Percentiles rank a stretch among this genome's conserved stretches.
phyloP scores from a whole-genome alignment of 139 green algal species.

The Auxenochlorella pyrenoidosa region DNA sequence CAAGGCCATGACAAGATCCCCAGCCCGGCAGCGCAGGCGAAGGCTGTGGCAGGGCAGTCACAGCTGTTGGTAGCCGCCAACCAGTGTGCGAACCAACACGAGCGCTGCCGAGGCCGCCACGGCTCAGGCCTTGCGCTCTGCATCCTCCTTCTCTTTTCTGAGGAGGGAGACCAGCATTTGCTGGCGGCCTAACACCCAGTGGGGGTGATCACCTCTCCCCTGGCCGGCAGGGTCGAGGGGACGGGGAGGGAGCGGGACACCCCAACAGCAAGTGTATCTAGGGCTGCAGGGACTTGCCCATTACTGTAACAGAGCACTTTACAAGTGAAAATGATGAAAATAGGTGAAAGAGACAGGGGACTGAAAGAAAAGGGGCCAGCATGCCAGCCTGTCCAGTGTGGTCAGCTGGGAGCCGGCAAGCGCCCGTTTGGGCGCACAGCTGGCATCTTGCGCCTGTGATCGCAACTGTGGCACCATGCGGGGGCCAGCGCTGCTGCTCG shows the following conservation, averaged over 20 bases:
- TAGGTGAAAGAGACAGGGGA: neutral
- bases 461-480: neutral
- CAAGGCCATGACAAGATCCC: too few species aligned
- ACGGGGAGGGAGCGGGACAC: neutral
- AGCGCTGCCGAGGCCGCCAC: neutral
- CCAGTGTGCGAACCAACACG: too few species aligned
- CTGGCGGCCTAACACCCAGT: slow-evolving; percentile 84
- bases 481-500: neutral
- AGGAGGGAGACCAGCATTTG: slow-evolving; percentile 71
- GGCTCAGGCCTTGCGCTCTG: slow-evolving; percentile 60
- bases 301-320: too few species aligned
- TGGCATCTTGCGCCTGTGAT: too few species aligned
- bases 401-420: neutral
- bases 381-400: too few species aligned
- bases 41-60: too few species aligned
- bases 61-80: too few species aligned
- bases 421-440: too few species aligned
- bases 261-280: neutral
- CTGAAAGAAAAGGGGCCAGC: neutral
- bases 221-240: slow-evolving; percentile 8
- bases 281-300: neutral
- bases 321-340: neutral
- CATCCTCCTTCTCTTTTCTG: slow-evolving; percentile 63
- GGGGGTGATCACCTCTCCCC: slow-evolving; percentile 77
- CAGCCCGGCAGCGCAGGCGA: too few species aligned